Evolutionary conservation across 177 flowering plant genomes (phyloP).

Genomic region (Vitis hybrid): DNA sequence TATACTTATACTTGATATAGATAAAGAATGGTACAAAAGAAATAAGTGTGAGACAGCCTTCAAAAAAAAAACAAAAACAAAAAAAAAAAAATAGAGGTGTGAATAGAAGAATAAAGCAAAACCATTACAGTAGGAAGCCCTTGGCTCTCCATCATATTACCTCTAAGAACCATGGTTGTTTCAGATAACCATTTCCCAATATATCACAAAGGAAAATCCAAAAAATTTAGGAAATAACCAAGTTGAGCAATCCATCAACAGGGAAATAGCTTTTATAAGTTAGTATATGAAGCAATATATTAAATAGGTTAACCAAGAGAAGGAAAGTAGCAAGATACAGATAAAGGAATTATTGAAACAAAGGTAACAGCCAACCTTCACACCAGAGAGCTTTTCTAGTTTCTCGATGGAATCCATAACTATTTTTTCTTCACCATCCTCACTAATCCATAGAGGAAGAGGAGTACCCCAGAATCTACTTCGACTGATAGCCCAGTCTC

Average conservation of each 20-base stretch:
- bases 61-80: too few relatives aligned
- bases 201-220: too few relatives aligned
- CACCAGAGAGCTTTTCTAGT: conserved; percentile 84
- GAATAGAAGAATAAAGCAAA: too few relatives aligned
- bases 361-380: conserved; percentile 45
- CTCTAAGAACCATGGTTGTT: too few relatives aligned
- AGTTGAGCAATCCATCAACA: background rate
- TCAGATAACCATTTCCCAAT: too few relatives aligned
- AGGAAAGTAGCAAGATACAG: background rate
- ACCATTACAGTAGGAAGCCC: too few relatives aligned
- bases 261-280: background rate
- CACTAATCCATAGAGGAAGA: conserved; percentile 93
- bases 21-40: too few relatives aligned
- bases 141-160: too few relatives aligned
- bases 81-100: too few relatives aligned
- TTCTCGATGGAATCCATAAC: conserved; percentile 85
- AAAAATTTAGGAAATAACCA: background rate
- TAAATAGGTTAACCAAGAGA: background rate
- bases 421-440: conserved; percentile 74
- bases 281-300: background rate
- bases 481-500: conserved; percentile 98
- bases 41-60: too few relatives aligned
- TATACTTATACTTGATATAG: too few relatives aligned
- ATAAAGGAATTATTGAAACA: background rate
- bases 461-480: conserved; percentile 99